phyloP scores from a whole-genome alignment of 805 yeast species.

The Groenewaldozyma salmanticensis region DNA sequence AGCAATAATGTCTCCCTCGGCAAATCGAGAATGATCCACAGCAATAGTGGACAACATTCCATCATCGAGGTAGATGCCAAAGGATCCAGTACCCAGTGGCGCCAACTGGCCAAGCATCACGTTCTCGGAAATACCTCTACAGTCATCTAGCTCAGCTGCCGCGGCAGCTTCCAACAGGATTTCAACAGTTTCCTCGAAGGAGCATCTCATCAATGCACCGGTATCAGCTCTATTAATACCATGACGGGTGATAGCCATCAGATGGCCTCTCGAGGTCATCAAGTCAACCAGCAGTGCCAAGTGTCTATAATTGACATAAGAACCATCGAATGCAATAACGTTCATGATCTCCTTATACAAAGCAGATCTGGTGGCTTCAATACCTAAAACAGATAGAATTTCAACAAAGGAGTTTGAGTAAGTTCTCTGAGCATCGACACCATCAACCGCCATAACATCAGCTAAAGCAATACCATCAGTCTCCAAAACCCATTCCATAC shows the following conservation, averaged over 20 bases:
- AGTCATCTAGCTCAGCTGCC: slow-evolving; percentile 93
- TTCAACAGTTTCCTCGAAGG: slow-evolving; percentile 98
- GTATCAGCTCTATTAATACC: slow-evolving; percentile 98
- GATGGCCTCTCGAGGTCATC: slow-evolving; percentile 96
- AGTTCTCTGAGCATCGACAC: slow-evolving; percentile 83
- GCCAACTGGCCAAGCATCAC: slow-evolving; percentile 98
- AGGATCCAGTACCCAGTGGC: slow-evolving; percentile 97
- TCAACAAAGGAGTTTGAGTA: slow-evolving; percentile 97
- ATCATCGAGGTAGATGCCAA: slow-evolving; percentile 92
- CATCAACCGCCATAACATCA: slow-evolving; percentile 89
- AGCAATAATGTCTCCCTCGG: slow-evolving; percentile 62
- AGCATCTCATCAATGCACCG: slow-evolving; percentile 98
- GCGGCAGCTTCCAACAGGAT: slow-evolving; percentile 97
- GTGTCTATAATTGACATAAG: slow-evolving; percentile 96
- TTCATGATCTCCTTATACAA: slow-evolving; percentile 88
- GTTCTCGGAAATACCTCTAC: slow-evolving; percentile 97
- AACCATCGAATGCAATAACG: slow-evolving; percentile 99
- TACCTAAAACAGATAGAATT: slow-evolving; percentile 88
- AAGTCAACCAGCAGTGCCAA: slow-evolving; percentile 96
- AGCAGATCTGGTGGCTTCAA: slow-evolving; percentile 95
- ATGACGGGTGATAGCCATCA: slow-evolving; percentile 98
- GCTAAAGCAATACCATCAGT: slow-evolving; percentile 96
- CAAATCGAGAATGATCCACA: slow-evolving; percentile 33
- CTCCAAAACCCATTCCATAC: slow-evolving; percentile 96
- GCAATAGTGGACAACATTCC: slow-evolving; percentile 62